These are phyloP conservation scores for Dactylellina drechsleri DNA, from an alignment of 2,329 filamentous ascomycete species.

Conservation along the genomic window DNA sequence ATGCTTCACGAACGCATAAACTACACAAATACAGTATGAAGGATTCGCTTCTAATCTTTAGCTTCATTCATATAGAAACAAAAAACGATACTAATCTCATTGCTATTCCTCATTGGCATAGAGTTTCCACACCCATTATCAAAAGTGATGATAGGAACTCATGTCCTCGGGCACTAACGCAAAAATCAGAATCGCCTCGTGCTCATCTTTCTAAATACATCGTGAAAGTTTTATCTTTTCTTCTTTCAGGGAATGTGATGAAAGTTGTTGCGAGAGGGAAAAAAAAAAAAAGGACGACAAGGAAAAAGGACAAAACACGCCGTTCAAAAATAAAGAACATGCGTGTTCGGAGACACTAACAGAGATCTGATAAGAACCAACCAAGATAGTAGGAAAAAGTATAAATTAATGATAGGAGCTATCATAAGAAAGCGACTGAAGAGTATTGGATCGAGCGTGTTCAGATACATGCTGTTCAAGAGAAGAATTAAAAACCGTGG, in stretches of 20 bases:
- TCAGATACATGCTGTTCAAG: slow-evolving; percentile 9
- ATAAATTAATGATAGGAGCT: slow-evolving; percentile 52
- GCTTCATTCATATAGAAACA: too few relatives aligned
- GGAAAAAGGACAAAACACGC: slow-evolving; percentile 16
- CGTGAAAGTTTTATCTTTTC: slow-evolving; percentile 2
- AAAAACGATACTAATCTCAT: too few relatives aligned
- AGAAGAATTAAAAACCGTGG: slow-evolving; percentile 31
- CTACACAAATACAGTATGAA: too few relatives aligned
- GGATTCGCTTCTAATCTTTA: not conserved
- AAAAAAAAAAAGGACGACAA: slow-evolving; percentile 9
- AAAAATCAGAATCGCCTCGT: not conserved
- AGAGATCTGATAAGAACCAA: slow-evolving; percentile 29
- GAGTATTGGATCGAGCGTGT: slow-evolving; percentile 28
- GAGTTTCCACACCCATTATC: slow-evolving; percentile 19
- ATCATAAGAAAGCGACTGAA: slow-evolving; percentile 28
- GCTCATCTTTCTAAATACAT: slow-evolving; percentile 30
- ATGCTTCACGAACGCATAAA: too few relatives aligned
- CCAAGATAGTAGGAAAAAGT: slow-evolving; percentile 16
- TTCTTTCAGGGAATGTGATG: slow-evolving; percentile 17
- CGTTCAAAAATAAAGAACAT: slow-evolving; percentile 22
- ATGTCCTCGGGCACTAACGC: not conserved
- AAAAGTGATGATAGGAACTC: slow-evolving; percentile 7
- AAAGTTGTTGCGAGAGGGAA: not conserved
- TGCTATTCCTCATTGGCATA: too few relatives aligned
- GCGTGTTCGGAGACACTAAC: slow-evolving; percentile 42